Evolutionary conservation across 1,284 basidiomycete genomes (phyloP).

Genomic region (Sporisorium scitamineum): DNA sequence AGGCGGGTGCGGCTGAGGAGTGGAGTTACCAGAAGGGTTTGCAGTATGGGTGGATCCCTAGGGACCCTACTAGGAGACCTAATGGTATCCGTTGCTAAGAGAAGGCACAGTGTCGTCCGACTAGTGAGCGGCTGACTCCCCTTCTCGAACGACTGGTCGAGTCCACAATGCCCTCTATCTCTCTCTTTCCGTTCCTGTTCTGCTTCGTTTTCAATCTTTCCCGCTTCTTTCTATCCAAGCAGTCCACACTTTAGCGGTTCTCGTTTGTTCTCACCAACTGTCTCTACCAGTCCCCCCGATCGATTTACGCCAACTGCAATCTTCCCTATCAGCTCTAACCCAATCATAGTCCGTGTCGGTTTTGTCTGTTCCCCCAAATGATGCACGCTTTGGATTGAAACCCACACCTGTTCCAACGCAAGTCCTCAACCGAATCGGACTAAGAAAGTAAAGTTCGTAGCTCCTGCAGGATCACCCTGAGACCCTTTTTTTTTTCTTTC

Average conservation of each 20-base stretch:
- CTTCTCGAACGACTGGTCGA: neutral
- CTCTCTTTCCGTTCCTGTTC: neutral
- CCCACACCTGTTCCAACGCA: too few species aligned
- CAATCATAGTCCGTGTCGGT: neutral
- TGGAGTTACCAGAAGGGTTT: slow-evolving; percentile 68
- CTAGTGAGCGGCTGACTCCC: too few species aligned
- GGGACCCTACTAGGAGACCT: slow-evolving; percentile 45
- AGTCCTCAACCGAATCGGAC: too few species aligned
- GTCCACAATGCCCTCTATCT: neutral
- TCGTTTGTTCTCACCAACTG: slow-evolving; percentile 11
- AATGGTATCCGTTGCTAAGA: slow-evolving; percentile 32
- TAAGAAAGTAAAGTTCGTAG: too few species aligned
- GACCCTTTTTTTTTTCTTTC: too few species aligned
- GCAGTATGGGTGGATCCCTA: slow-evolving; percentile 63
- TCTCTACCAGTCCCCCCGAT: slow-evolving; percentile 20
- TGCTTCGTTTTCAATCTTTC: too few species aligned
- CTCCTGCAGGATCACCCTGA: too few species aligned
- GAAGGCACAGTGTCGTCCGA: neutral
- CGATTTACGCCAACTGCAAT: neutral
- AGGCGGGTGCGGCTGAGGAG: slow-evolving; percentile 58
- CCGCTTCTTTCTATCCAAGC: too few species aligned
- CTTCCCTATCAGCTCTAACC: neutral
- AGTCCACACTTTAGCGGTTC: neutral
- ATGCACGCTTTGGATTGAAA: too few species aligned
- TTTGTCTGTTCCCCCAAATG: too few species aligned